Evolutionary conservation across 169 alveolate species (phyloP), one percentile per base, ranked within the genome.

Genomic region (Babesia ovata): DNA sequence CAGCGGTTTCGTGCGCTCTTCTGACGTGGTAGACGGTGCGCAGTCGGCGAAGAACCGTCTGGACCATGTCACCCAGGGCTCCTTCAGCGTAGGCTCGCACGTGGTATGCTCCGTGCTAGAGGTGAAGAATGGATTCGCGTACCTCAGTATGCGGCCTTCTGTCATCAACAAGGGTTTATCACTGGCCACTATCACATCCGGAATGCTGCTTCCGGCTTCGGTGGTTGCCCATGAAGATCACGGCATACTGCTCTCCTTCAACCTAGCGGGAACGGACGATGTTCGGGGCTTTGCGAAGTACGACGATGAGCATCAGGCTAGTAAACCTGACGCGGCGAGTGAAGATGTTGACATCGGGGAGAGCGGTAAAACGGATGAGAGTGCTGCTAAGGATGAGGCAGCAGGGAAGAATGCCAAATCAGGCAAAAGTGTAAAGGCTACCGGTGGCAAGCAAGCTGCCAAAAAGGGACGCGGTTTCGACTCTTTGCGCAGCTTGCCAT

Each of bases 91-190:
- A 6, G 90, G 90, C 19, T 74, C 86, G 13, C 73, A 67, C 54
- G 90, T 83, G 17, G 75, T 83, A n/a, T 46, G 78, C 44, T 71
- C 75, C 65, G 88, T 81, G 17, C 54, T 81, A 54, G 84, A 81
- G 58, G 90, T 75, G 44, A 70, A 75, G 46, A 57, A 57, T n/a
- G 54, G 75, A 17, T 66, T 33, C 50, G 45, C 52, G 12, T n/a
- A 70, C 13, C 60, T 83, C 22, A 74, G 78, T 21, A 56, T 83
- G 74, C 74, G 70, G 36, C 90, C 90, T n/a, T 73, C 85, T 11
- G 74, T 74, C 19, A 65, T 83, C n/a, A 83, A 83, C 70, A 65
- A 57, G 42, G 72, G 75, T 0, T 53, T 83, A n/a, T 42, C 72
- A 0, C 33, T 45, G 14, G 87, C 26, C 24, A 24, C 63, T 10